A percentile compares a stretch with the other conserved stretches of the same genome.
These are phyloP conservation scores for Cucurbita moschata DNA, from an alignment of 306 rosid genomes.

Conservation along the genomic window DNA sequence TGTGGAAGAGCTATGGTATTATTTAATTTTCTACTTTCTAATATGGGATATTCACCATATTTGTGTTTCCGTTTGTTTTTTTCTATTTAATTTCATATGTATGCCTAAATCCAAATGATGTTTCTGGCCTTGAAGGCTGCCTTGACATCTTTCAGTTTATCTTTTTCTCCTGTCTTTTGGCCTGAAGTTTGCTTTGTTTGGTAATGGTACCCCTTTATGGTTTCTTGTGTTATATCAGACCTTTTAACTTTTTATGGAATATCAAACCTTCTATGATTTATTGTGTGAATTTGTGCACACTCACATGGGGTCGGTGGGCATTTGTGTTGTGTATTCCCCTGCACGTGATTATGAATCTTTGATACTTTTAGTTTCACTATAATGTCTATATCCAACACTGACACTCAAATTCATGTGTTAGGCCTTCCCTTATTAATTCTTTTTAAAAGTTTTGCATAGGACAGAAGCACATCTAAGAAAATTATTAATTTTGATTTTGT, in stretches of 20 bases:
- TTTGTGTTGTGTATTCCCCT: neutral
- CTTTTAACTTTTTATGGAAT: neutral
- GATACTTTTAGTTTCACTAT: neutral
- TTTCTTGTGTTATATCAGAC: neutral
- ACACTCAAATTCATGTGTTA: neutral
- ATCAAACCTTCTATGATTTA: neutral
- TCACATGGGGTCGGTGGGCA: too few species aligned
- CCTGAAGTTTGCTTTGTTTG: neutral
- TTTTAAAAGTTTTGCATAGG: neutral
- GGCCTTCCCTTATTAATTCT: neutral
- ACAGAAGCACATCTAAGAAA: neutral
- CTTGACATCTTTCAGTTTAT: neutral
- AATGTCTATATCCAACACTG: neutral
- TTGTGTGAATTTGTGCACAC: neutral
- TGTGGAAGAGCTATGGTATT: conserved; percentile 96
- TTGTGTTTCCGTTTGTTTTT: neutral
- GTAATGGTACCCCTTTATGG: neutral
- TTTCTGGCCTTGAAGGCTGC: neutral
- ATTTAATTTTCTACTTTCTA: neutral
- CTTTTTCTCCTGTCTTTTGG: neutral
- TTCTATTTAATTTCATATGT: neutral
- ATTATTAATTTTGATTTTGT: neutral
- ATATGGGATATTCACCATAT: neutral
- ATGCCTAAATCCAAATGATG: neutral
- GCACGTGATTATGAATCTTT: neutral